phyloP scores from a whole-genome alignment of 768 basidiomycete species.

The Daedalea quercina region DNA sequence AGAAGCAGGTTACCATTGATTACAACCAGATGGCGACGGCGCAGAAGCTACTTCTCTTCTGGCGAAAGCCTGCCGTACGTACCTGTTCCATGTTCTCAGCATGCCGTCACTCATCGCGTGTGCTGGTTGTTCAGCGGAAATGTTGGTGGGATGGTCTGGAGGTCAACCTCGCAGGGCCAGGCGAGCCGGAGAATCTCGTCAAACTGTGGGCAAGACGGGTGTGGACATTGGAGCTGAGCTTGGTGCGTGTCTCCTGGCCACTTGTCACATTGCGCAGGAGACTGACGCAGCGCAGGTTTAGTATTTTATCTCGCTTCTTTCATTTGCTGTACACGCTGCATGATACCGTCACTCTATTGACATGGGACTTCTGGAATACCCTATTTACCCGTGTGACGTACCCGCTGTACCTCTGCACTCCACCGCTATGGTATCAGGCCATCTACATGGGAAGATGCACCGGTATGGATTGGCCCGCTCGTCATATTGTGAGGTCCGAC shows the following conservation, averaged over 20 bases:
- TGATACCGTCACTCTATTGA: background rate
- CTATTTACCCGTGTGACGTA: conserved; percentile 1
- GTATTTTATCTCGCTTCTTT: background rate
- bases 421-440: background rate
- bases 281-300: conserved; percentile 9
- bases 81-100: conserved; percentile 7
- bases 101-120: background rate
- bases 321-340: background rate
- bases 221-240: conserved; percentile 95
- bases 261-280: background rate
- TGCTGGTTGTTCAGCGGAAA: conserved; percentile 60
- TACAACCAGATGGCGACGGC: conserved; percentile 93
- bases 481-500: too few species aligned
- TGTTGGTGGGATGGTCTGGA: conserved; percentile 99
- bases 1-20: conserved; percentile 77
- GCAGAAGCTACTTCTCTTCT: conserved; percentile 94
- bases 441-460: too few species aligned
- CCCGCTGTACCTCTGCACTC: background rate
- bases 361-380: conserved; percentile 1
- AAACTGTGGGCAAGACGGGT: conserved; percentile 97
- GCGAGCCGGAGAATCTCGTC: conserved; percentile 46
- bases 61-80: conserved; percentile 98
- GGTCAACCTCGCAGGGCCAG: conserved; percentile 65
- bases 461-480: too few species aligned
- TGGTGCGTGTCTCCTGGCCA: conserved; percentile 45